Percentiles rank a stretch among this genome's conserved stretches.
phyloP scores from a whole-genome alignment of 306 rosid genomes.

The Urtica urens region DNA sequence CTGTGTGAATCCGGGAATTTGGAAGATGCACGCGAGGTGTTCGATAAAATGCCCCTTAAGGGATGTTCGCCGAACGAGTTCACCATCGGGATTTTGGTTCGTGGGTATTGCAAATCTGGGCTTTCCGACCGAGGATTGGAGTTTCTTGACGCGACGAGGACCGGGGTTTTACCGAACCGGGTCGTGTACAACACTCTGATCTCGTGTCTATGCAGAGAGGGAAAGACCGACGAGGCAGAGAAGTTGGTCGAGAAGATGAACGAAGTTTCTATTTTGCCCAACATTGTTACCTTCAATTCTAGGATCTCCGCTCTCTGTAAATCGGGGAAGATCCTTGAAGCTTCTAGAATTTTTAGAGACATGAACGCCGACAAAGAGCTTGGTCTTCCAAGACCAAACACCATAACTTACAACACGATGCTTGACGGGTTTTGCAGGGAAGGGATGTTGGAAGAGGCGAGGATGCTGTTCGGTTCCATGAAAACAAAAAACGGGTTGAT shows the following conservation, averaged over 20 bases:
- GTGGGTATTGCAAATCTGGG: slow-evolving; percentile 68
- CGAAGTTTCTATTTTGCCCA: slow-evolving; percentile 41
- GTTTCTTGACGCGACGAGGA: slow-evolving; percentile 31
- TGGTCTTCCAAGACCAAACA: slow-evolving; percentile 75
- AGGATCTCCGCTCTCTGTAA: slow-evolving; percentile 78
- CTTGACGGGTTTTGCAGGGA: slow-evolving; percentile 63
- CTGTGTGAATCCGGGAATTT: slow-evolving; percentile 44
- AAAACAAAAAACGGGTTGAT: slow-evolving; percentile 25
- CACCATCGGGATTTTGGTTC: slow-evolving; percentile 60
- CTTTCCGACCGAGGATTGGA: slow-evolving; percentile 30
- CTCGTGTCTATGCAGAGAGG: slow-evolving; percentile 53
- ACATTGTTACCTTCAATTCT: slow-evolving; percentile 80
- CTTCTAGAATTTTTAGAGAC: slow-evolving; percentile 82
- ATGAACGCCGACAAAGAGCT: slow-evolving; percentile 64
- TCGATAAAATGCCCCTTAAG: slow-evolving; percentile 66
- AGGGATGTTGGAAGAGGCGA: slow-evolving; percentile 72
- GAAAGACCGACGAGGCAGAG: slow-evolving; percentile 66
- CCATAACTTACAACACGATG: slow-evolving; percentile 59
- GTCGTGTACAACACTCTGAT: slow-evolving; percentile 71
- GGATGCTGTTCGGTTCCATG: slow-evolving; percentile 53
- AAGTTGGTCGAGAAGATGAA: slow-evolving; percentile 68
- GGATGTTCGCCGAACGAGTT: slow-evolving; percentile 70
- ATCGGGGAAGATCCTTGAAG: slow-evolving; percentile 63
- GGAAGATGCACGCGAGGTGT: slow-evolving; percentile 52
- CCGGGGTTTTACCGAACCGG: slow-evolving; percentile 27